Conservation (phyloP, 805 yeast genomes). For the Candida michaelii region DNA sequence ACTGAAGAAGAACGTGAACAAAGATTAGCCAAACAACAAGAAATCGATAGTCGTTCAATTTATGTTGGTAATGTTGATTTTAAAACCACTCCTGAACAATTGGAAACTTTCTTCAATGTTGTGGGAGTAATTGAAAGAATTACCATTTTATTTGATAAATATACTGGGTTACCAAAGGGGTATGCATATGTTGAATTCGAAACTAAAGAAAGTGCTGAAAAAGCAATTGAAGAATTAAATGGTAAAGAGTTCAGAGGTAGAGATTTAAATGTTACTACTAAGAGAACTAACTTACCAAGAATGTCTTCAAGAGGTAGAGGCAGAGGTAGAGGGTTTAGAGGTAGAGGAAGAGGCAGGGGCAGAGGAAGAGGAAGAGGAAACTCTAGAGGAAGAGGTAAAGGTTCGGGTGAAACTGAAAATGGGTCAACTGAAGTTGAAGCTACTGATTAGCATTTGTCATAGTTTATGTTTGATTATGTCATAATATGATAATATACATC, state of each 20-base stretch:
- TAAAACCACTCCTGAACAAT: conserved; percentile 48
- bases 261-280: conserved; percentile 45
- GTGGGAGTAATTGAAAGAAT: conserved; percentile 51
- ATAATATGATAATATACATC: no score
- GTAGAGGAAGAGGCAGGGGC: conserved; percentile 15
- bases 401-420: neutral
- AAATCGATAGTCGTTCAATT: conserved; percentile 52
- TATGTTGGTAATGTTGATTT: conserved; percentile 54
- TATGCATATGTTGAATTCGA: conserved; percentile 66
- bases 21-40: conserved; percentile 40
- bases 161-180: conserved; percentile 52
- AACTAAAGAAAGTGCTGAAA: conserved; percentile 36
- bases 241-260: conserved; percentile 47
- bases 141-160: conserved; percentile 49
- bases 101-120: conserved; percentile 46
- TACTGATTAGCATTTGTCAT: neutral
- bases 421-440: neutral
- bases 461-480: no score
- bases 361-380: conserved; percentile 11
- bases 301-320: conserved; percentile 29
- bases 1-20: conserved; percentile 33
- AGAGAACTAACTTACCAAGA: conserved; percentile 58
- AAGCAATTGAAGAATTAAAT: conserved; percentile 46
- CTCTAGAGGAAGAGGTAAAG: conserved; percentile 10
- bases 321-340: conserved; percentile 33